A percentile compares a stretch with the other conserved stretches of the same genome.
phyloP scores from a whole-genome alignment of 2,329 filamentous ascomycete genomes.

The Trematosphaeria pertusa region DNA sequence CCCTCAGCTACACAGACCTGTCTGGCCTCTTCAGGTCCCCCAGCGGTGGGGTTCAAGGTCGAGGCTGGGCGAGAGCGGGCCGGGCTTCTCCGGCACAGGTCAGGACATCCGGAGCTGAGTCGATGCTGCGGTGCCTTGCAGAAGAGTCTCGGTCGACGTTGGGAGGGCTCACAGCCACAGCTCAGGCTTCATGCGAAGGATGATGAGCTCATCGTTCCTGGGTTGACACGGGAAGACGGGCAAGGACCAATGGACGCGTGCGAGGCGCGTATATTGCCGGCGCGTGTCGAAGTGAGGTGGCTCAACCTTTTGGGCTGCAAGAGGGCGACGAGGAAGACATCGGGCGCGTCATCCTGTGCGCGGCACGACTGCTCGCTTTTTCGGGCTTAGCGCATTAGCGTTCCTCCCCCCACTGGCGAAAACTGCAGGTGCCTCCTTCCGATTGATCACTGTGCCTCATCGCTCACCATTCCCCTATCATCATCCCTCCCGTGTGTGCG shows the following conservation, averaged over 20 bases:
- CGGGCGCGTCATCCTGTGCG: too few species aligned
- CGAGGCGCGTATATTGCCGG: slow-evolving; percentile 5
- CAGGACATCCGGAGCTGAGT: neutral
- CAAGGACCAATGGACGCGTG: slow-evolving; percentile 17
- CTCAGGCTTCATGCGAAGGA: too few species aligned
- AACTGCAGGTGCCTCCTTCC: too few species aligned
- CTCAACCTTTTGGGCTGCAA: neutral
- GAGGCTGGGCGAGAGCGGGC: too few species aligned
- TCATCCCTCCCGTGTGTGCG: too few species aligned
- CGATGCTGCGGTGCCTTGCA: slow-evolving; percentile 6
- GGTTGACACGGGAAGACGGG: too few species aligned
- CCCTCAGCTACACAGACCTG: slow-evolving; percentile 6
- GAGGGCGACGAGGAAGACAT: neutral
- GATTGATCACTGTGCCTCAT: too few species aligned
- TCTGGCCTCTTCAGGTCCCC: slow-evolving; percentile 1
- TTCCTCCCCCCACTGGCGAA: too few species aligned
- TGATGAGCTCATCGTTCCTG: too few species aligned
- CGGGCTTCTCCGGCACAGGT: slow-evolving; percentile 12
- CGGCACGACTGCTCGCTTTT: neutral
- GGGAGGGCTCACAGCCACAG: neutral
- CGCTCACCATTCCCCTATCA: too few species aligned
- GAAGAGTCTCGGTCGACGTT: neutral
- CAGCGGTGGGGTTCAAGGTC: neutral
- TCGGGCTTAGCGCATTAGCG: too few species aligned
- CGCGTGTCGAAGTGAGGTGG: slow-evolving; percentile 1